phyloP scores from a whole-genome alignment of 768 basidiomycete genomes.

The Coprinopsis strossmayeri region DNA sequence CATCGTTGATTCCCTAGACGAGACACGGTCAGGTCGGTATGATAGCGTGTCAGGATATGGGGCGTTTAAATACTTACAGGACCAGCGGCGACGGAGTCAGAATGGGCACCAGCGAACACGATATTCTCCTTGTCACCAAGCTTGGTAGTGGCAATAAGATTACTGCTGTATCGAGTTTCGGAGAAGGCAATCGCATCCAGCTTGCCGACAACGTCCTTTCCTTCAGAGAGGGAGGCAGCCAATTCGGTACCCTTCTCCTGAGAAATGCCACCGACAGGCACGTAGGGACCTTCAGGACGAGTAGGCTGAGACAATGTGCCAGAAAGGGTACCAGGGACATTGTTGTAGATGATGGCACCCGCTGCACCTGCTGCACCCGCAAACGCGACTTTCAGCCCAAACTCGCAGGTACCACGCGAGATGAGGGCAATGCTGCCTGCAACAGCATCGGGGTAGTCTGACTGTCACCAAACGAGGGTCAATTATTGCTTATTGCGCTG shows the following conservation, averaged over 20 bases:
- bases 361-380: conserved; percentile 1
- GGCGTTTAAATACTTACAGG: conserved; percentile 15
- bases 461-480: conserved; percentile 5
- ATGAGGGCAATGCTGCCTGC: conserved; percentile 16
- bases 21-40: too few relatives aligned
- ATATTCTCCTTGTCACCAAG: conserved; percentile 22
- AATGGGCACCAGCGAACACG: conserved; percentile 22
- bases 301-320: neutral
- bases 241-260: conserved; percentile 18
- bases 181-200: conserved; percentile 20
- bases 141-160: conserved; percentile 26
- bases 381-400: neutral
- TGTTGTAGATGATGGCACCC: conserved; percentile 4
- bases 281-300: conserved; percentile 18
- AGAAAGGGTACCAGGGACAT: neutral
- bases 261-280: conserved; percentile 19
- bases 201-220: conserved; percentile 17
- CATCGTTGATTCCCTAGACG: conserved; percentile 24
- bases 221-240: conserved; percentile 16
- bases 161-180: conserved; percentile 20
- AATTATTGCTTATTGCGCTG: neutral
- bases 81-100: conserved; percentile 26
- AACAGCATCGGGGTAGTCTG: conserved; percentile 19
- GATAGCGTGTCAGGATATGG: neutral
- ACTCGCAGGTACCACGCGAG: neutral